phyloP scores from a whole-genome alignment of 306 rosid genomes.

The Vicia villosa region DNA sequence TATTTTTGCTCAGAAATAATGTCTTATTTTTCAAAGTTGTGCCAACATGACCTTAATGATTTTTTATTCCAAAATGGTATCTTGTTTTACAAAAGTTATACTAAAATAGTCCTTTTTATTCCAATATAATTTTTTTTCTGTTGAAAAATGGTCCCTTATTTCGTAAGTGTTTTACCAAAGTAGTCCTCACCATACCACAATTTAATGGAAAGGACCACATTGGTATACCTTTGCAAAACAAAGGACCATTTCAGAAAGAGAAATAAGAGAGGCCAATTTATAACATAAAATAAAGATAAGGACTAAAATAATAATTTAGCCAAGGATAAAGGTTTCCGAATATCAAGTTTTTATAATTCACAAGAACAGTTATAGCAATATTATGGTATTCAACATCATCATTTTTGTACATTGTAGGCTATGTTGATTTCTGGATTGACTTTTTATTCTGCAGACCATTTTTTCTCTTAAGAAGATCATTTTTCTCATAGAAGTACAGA shows the following conservation, averaged over 20 bases:
- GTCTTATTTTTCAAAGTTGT: neutral
- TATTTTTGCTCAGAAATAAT: neutral
- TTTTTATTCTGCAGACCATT: slow-evolving; percentile 3
- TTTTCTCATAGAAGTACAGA: neutral
- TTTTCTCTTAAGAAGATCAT: neutral
- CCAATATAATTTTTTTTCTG: neutral
- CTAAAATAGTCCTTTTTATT: neutral
- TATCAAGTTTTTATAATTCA: neutral
- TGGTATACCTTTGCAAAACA: neutral
- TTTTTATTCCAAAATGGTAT: neutral
- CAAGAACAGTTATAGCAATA: slow-evolving; percentile 1
- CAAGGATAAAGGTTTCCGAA: neutral
- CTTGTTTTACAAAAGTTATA: neutral
- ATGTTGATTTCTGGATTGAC: neutral
- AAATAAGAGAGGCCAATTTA: neutral
- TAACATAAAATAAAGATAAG: neutral
- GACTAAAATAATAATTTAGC: neutral
- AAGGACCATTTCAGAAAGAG: too few relatives aligned
- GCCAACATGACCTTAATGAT: neutral
- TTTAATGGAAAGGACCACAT: neutral
- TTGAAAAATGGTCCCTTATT: neutral
- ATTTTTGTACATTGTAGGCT: neutral
- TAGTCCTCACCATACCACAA: neutral
- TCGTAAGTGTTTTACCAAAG: neutral
- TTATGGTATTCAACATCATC: neutral